Base-by-base conservation (phyloP, 1,284 basidiomycete species). In the Mycena citricolor region DNA sequence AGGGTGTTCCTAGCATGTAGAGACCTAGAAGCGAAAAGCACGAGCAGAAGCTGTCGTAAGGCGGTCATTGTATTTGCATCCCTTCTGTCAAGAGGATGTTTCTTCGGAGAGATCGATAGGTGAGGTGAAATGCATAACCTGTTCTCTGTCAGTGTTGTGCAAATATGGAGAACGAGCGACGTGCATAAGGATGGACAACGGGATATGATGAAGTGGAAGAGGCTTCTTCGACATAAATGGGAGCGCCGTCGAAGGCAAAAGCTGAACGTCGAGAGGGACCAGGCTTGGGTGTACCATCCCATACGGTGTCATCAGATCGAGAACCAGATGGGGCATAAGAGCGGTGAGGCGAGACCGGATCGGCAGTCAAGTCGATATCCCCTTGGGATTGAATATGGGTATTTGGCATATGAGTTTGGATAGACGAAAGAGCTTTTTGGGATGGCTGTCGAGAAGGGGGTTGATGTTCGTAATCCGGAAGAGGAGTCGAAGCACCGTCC, bases 391-490 rank as follows among this genome's bases (percentile, higher is more conserved):
- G 28, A 41, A 48, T 8, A 17, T 11, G n/a, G 33, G 31, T 17
- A 43, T 37, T 8, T 21, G 43, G 42, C 29, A 38, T 32, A 0
- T 21, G 10, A 33, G 28, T 39, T 13, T 45, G 33, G 10, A 40
- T 7, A 17, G 51, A 52, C 5, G 33, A 31, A 19, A 46, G 37
- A 8, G 52, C 50, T 34, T 54, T 54, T 11, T 44, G 52, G 1
- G 52, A 50, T 4, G 52, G 41, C 13, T 38, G 33, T 4, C 43
- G 51, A 3, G 48, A 35, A 19, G 57, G 51, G 23, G n/a, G n/a
- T n/a, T 54, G 56, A 11, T 53, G 45, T 42, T 59, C 58, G 47
- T 64, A 62, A 19, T 61, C 42, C 14, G 61, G 58, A 4, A 57
- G 55, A 21, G 55, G 49, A 8, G 57, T 58, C 14, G 57, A 47